Conservation (phyloP, 1,139 yeast species). For the Pichia sp. region DNA sequence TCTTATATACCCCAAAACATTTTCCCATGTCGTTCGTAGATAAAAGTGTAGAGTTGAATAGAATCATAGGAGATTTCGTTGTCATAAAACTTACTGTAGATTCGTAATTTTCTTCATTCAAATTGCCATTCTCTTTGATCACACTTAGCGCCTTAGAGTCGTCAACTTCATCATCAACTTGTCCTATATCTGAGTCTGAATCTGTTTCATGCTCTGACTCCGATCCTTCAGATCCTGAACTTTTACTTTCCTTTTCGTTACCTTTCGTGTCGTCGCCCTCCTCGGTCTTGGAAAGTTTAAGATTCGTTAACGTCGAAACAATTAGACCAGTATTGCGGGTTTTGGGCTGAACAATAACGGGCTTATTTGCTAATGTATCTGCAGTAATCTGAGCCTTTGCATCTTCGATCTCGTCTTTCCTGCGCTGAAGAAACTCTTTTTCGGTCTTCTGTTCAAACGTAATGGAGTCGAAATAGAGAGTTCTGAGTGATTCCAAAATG, state of each 20-base stretch:
- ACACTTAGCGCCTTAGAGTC: not conserved
- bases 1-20: constrained; percentile 67
- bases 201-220: constrained; percentile 25
- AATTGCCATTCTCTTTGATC: not conserved
- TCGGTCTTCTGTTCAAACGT: constrained; percentile 34
- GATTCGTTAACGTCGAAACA: constrained; percentile 2
- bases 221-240: constrained; percentile 57
- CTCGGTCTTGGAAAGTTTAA: constrained; percentile 41
- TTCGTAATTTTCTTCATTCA: constrained; percentile 26
- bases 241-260: constrained; percentile 42
- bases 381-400: constrained; percentile 10
- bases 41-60: constrained; percentile 44
- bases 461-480: constrained; percentile 53
- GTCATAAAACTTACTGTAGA: constrained; percentile 49
- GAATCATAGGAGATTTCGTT: constrained; percentile 59
- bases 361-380: not conserved
- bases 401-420: constrained; percentile 20
- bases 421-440: constrained; percentile 18
- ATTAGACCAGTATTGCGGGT: constrained; percentile 4
- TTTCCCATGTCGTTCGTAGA: constrained; percentile 37
- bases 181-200: constrained; percentile 31
- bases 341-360: constrained; percentile 8
- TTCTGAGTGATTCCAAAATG: constrained; percentile 44
- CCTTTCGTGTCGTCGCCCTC: not conserved
- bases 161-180: constrained; percentile 28